Evolutionary conservation across 768 basidiomycete species (phyloP), one percentile per base, ranked within the genome.

Genomic region (Leucocoprinus birnbaumii): DNA sequence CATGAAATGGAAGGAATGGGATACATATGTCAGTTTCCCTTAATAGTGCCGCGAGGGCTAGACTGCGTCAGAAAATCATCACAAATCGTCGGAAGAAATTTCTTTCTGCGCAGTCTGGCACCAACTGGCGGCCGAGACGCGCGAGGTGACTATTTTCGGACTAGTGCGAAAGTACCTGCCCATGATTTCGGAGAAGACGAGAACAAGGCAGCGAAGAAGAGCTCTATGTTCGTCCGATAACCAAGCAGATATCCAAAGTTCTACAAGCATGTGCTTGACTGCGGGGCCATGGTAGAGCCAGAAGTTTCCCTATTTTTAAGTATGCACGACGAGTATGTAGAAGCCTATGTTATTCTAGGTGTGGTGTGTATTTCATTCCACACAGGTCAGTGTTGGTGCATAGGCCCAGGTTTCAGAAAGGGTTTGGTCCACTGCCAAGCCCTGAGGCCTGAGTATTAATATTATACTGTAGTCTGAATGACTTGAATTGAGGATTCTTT

Each of bases 121-220:
- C 31, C 5, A 5, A 31, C 41, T 22, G 22, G 35, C 10, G 18
- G 34, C 48, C 48, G 37, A 49, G 48, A 49, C 24, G 18, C 49
- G 21, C 51, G 47, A 56, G 52, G 40, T 35, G 55, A 41, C 21
- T 49, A 25, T 24, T 40, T 49, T 49, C 34, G 10, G 11, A 25
- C 35, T 27, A 34, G 26, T 34, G 46, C 37, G 37, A 38, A 37
- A 49, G 48, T 26, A 2, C 34, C 34, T 31, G n/a, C 16, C 48
- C 21, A 21, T 24, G 49, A 45, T 10, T 47, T 37, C 46, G 44
- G 40, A 48, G 22, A 50, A 53, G 53, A 49, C 47, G 48, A 52
- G 42, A 59, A 53, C 44, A 27, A 34, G 6, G 8, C 11, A 41
- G 31, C 18, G 24, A 48, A 5, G 25, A 25, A 3, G 10, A 7